These are phyloP conservation scores for Xylaria sp. DNA, from an alignment of 2,329 filamentous ascomycete genomes.

Conservation along the genomic window DNA sequence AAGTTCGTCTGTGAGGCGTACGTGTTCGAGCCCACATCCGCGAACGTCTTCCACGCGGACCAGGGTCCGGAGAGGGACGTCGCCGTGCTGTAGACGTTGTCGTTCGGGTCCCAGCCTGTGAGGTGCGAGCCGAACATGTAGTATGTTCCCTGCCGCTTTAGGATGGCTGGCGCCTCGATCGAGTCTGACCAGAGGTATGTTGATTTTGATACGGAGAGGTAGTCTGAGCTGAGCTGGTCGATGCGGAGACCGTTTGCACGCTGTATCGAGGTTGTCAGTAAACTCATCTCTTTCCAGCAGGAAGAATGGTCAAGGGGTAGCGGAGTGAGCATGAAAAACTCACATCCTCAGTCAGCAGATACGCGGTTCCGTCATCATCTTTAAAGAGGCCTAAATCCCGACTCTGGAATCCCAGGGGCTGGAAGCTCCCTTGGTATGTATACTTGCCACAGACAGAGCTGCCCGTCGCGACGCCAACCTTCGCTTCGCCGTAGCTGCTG, in stretches of 20 bases:
- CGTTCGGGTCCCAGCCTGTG: conserved; percentile 70
- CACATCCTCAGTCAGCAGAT: conserved; percentile 44
- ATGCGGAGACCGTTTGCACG: conserved; percentile 69
- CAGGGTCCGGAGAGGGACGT: conserved; percentile 69
- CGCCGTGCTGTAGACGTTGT: conserved; percentile 72
- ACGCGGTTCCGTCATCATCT: conserved; percentile 45
- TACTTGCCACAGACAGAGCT: conserved; percentile 71
- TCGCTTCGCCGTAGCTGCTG: conserved; percentile 69
- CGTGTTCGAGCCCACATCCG: conserved; percentile 65
- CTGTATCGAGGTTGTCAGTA: conserved; percentile 48
- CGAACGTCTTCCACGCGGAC: conserved; percentile 70
- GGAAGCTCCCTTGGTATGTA: conserved; percentile 52
- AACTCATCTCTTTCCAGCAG: neutral
- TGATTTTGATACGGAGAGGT: conserved; percentile 61
- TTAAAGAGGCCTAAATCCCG: conserved; percentile 69
- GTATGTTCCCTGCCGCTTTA: conserved; percentile 70
- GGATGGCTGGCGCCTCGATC: conserved; percentile 71
- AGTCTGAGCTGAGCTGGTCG: conserved; percentile 66
- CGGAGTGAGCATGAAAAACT: conserved; percentile 16
- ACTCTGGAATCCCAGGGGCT: conserved; percentile 62
- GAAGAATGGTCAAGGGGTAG: neutral
- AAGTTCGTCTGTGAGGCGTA: conserved; percentile 71
- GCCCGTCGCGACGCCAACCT: conserved; percentile 71
- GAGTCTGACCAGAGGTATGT: conserved; percentile 64
- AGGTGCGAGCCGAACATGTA: conserved; percentile 72